Percentiles rank a stretch among this genome's conserved stretches.
Conservation (phyloP, 1,284 basidiomycete genomes). For the Cystobasidium sp. region DNA sequence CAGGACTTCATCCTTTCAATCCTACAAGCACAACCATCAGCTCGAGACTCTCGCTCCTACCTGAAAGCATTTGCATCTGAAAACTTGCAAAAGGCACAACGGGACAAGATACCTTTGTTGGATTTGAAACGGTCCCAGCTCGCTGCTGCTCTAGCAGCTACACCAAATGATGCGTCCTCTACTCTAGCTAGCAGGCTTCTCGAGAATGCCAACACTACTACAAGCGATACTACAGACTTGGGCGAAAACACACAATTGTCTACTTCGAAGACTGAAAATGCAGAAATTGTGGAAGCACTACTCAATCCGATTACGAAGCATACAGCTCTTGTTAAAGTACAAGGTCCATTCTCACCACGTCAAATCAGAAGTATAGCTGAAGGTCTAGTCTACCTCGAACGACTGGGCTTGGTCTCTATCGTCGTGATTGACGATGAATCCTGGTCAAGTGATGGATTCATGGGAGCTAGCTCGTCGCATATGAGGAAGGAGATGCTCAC, state of each 20-base stretch:
- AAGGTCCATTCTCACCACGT: slow-evolving; percentile 93
- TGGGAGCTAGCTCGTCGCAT: slow-evolving; percentile 48
- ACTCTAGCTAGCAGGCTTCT: not conserved
- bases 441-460: slow-evolving; percentile 60
- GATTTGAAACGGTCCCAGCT: slow-evolving; percentile 34
- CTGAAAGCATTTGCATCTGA: slow-evolving; percentile 76
- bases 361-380: slow-evolving; percentile 92
- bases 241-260: not conserved
- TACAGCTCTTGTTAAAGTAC: slow-evolving; percentile 93
- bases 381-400: slow-evolving; percentile 92
- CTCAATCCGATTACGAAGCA: slow-evolving; percentile 79
- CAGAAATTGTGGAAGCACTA: slow-evolving; percentile 76
- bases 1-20: slow-evolving; percentile 98
- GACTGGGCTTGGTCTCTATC: slow-evolving; percentile 90
- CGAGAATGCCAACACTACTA: not conserved
- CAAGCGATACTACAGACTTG: not conserved
- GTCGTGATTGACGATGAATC: slow-evolving; percentile 91
- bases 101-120: slow-evolving; percentile 57
- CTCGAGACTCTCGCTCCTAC: slow-evolving; percentile 87
- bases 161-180: not conserved
- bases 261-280: slow-evolving; percentile 51
- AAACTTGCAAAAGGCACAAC: slow-evolving; percentile 56
- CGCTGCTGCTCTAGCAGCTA: not conserved
- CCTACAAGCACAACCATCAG: slow-evolving; percentile 87
- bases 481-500: slow-evolving; percentile 76